These are phyloP conservation scores for Claviceps sp. DNA, from an alignment of 2,329 filamentous ascomycete species.

Conservation along the genomic window DNA sequence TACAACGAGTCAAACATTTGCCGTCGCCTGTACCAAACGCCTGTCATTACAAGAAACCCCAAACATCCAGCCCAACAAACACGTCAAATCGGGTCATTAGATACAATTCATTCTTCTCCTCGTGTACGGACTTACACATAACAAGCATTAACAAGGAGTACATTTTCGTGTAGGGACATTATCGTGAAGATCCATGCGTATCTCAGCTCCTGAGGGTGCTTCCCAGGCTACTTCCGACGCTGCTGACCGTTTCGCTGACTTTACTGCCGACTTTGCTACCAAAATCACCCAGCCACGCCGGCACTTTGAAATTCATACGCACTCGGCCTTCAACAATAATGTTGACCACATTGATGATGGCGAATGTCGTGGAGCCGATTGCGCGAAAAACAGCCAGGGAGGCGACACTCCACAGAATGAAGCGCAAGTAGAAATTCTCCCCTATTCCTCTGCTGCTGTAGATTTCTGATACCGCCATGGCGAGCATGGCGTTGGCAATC, in stretches of 20 bases:
- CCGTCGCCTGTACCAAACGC: too few relatives aligned
- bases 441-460: conserved; percentile 61
- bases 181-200: too few relatives aligned
- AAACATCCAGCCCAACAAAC: too few relatives aligned
- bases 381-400: conserved; percentile 77
- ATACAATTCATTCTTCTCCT: too few relatives aligned
- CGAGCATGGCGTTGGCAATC: conserved; percentile 78
- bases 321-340: conserved; percentile 78
- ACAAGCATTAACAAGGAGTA: not conserved
- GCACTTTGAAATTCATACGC: conserved; percentile 38
- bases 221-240: conserved; percentile 28
- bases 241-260: conserved; percentile 12
- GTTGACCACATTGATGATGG: conserved; percentile 72
- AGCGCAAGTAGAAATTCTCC: conserved; percentile 79
- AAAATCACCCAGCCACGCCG: conserved; percentile 29
- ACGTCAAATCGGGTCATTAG: too few relatives aligned
- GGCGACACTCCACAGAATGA: conserved; percentile 89
- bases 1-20: too few relatives aligned
- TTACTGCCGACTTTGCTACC: conserved; percentile 32
- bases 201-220: conserved; percentile 24
- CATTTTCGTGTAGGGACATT: not conserved
- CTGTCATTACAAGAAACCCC: too few relatives aligned
- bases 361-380: conserved; percentile 67
- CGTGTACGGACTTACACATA: not conserved
- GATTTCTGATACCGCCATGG: conserved; percentile 82